Evolutionary conservation across 345 rosid species (phyloP), one percentile per base, ranked within the genome.

Genomic region (Durio zibethinus): DNA sequence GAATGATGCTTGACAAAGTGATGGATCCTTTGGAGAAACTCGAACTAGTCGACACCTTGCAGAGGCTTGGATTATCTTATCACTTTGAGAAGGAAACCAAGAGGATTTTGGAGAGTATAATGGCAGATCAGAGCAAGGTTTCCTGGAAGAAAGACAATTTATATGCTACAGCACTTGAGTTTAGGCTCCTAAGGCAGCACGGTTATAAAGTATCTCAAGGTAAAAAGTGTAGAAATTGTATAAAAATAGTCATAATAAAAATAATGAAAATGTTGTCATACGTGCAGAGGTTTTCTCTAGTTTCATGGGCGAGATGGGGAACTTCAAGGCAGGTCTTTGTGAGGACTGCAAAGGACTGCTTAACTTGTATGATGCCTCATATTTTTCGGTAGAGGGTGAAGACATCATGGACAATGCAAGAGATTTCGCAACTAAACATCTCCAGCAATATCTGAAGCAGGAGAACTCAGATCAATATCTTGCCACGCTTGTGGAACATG

Each of bases 21-120:
- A 66, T 72, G 64, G 79, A 70, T 48, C 73, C 76, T 57, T 59
- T 77, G 38, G 67, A 79, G 33, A 76, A 77, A 53, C 85, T 80
- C 29, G 85, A 83, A 74, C 69, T 86, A 15, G 27, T 86, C 10
- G 85, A 86, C 45, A 40, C 61, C 43, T 38, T 83, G 50, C 80
- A 83, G 61, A 83, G 85, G 68, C 86, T 83, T 36, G 88, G 86
- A 54, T 29, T 85, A 10, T 81, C 85, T 47, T 83, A 83, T 72
- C 86, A 79, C 54, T 81, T 67, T n/a, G 76, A 65, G 73, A 65
- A 42, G 7, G 56, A 77, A 18, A 67, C 45, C 48, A 81, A 48
- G 29, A 45, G 4, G 33, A 77, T 59, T 78, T 43, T 78, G 66
- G 4, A 64, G 47, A 9, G 35, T 15, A 31, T 36, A 31, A 47